Evolutionary conservation across 352 stramenopile genomes (phyloP), one percentile per base, ranked within the genome.

Genomic region (Globisporangium recalcitrans): DNA sequence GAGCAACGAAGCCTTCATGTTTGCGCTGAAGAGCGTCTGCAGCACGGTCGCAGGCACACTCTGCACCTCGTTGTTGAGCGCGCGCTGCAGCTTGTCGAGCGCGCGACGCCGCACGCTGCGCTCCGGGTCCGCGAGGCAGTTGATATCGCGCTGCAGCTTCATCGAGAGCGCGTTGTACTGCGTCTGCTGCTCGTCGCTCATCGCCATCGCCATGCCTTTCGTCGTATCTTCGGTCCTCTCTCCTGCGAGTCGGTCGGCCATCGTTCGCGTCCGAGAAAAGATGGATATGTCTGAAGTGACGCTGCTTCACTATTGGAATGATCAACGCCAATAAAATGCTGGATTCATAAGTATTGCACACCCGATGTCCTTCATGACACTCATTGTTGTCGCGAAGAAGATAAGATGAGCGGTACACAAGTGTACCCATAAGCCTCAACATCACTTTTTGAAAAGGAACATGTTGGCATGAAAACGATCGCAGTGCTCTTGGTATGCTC

Each of bases 91-190:
- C 59, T 86, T 91, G 55, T 95, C 83, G 22, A 79, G 73, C 19
- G 83, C 85, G 34, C 83, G 83, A 14, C 85, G 85, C 11, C 83
- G 83, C 49, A 92, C 75, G 19, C 65, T 75, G 54, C 85, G 85
- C 51, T 93, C 80, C 3, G 85, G 70, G 52, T 93, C 85, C 16
- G 67, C 40, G 29, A 95, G 63, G 52, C 85, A 95, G 65, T 95
- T 95, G 53, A 95, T 65, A 60, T 95, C 85, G 38, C 80, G 83
- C 70, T 93, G 82, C 48, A 95, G 79, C 67, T 89, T 87, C 80
- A 93, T 93, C 22, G 74, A 52, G 55, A 91, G 69, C 73, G 78
- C 77, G 36, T 71, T 73, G 71, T 80, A 84, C 67, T 75, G 60
- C 55, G 67, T 66, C 60, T 83, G 77, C 29, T 90, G 73, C 29